Conservation (phyloP, 257 asterid genomes). For the Leonotis leonurus region DNA sequence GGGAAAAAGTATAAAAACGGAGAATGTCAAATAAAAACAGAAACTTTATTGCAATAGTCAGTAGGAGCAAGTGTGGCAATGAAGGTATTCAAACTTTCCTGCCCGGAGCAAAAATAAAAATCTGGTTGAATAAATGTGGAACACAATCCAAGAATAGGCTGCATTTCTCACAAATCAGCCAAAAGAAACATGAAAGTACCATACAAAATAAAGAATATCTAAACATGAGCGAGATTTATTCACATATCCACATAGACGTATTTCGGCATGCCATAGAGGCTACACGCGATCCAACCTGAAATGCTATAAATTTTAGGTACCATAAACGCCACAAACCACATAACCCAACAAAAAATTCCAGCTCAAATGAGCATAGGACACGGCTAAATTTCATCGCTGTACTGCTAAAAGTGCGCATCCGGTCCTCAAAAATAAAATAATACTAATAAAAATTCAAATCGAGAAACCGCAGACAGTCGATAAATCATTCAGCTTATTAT, state of each 20-base stretch:
- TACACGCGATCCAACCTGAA: too few relatives aligned
- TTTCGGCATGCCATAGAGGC: too few relatives aligned
- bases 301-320: too few relatives aligned
- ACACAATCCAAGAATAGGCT: not conserved
- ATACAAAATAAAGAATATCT: not conserved
- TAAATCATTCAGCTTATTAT: not conserved
- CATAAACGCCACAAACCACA: too few relatives aligned
- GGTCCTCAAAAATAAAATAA: constrained; percentile 1
- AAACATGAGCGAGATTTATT: not conserved
- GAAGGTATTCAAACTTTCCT: not conserved
- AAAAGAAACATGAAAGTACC: not conserved
- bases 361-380: too few relatives aligned
- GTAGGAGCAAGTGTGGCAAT: not conserved
- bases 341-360: too few relatives aligned
- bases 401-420: too few relatives aligned
- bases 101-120: not conserved
- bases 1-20: not conserved
- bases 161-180: not conserved
- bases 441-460: not conserved
- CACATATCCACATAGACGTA: not conserved
- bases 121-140: not conserved
- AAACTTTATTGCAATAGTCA: too few relatives aligned
- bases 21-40: not conserved
- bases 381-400: too few relatives aligned
- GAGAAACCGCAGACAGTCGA: too few relatives aligned